Evolutionary conservation across 2,329 filamentous ascomycete genomes (phyloP).

Genomic region (Ophiostoma sp.): DNA sequence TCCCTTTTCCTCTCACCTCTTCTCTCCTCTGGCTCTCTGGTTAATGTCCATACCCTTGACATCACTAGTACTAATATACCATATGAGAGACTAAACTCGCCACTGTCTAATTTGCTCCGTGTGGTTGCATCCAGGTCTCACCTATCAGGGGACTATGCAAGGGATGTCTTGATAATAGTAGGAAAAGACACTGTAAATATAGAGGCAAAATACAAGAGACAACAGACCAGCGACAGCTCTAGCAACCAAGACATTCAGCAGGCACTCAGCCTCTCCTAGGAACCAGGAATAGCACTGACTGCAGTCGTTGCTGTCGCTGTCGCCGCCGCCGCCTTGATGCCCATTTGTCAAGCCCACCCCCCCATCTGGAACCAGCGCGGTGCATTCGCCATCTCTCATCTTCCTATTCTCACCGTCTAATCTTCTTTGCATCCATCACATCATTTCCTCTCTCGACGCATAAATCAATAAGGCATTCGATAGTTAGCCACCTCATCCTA

Average conservation of each 20-base stretch:
- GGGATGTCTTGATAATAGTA: constrained; percentile 4
- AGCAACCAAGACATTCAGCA: constrained; percentile 5
- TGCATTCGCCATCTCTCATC: too few relatives aligned
- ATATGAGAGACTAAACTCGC: too few relatives aligned
- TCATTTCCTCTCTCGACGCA: too few relatives aligned
- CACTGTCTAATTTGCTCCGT: constrained; percentile 11
- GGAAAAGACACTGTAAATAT: not conserved
- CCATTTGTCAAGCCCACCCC: not conserved
- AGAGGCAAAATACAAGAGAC: not conserved
- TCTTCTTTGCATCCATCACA: not conserved
- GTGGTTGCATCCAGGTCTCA: constrained; percentile 19
- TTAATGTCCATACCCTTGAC: too few relatives aligned
- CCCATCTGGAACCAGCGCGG: not conserved
- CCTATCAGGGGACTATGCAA: constrained; percentile 12
- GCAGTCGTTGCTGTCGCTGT: not conserved
- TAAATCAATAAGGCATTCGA: too few relatives aligned
- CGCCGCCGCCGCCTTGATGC: not conserved
- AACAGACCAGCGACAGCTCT: not conserved
- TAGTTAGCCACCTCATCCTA: not conserved
- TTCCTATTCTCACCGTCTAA: too few relatives aligned
- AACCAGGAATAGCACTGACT: not conserved
- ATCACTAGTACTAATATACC: too few relatives aligned
- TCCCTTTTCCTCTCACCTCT: not conserved
- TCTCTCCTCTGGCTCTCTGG: too few relatives aligned
- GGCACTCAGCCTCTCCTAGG: not conserved